Evolutionary conservation across 1,284 basidiomycete species (phyloP).

Genomic region (Puccinia novopanici): DNA sequence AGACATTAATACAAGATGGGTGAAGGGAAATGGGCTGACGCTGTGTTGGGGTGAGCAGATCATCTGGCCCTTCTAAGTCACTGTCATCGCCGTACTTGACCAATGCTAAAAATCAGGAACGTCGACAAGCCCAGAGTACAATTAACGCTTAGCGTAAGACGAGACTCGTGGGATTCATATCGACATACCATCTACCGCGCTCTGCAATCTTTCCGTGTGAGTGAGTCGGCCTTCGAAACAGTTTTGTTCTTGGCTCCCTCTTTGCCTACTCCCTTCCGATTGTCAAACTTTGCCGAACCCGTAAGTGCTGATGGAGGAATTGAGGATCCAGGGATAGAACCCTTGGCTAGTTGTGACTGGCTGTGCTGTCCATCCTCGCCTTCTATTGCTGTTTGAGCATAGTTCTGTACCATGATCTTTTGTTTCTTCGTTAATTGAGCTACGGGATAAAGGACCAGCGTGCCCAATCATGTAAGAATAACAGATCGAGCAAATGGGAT

Average conservation of each 20-base stretch:
- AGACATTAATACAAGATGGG: not conserved
- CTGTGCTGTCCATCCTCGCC: constrained; percentile 24
- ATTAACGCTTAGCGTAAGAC: not conserved
- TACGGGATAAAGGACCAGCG: not conserved
- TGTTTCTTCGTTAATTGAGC: constrained; percentile 43
- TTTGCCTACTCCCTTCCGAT: constrained; percentile 23
- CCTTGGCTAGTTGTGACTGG: not conserved
- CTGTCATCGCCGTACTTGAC: constrained; percentile 49
- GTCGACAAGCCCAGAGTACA: not conserved
- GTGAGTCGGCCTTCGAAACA: constrained; percentile 32
- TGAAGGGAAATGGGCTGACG: not conserved
- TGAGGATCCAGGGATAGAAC: not conserved
- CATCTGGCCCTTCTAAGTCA: constrained; percentile 39
- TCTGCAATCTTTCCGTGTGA: constrained; percentile 45
- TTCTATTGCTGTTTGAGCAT: constrained; percentile 42
- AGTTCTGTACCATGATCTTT: constrained; percentile 50
- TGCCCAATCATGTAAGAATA: not conserved
- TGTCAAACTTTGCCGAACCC: constrained; percentile 1
- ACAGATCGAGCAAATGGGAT: not conserved
- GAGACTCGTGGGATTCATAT: not conserved
- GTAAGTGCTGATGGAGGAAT: constrained; percentile 4
- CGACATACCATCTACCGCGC: constrained; percentile 41
- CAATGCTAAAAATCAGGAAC: constrained; percentile 16
- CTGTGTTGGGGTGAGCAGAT: constrained; percentile 32
- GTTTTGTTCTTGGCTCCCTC: constrained; percentile 29